Conservation (phyloP, 1,284 basidiomycete genomes). For the Cerrena zonata region DNA sequence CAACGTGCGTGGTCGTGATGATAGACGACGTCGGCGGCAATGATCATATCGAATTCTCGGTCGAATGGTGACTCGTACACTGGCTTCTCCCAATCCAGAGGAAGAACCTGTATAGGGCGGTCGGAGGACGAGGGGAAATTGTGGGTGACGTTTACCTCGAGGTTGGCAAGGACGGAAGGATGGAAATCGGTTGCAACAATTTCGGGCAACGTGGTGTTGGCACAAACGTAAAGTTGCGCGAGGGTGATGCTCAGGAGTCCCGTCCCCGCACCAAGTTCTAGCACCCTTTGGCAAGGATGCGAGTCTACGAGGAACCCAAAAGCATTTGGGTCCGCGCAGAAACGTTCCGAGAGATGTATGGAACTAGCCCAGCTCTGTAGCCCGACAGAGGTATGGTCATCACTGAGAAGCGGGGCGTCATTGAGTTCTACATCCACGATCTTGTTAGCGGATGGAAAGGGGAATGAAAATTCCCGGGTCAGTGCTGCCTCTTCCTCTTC, state of each 20-base stretch:
- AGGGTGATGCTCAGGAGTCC: conserved; percentile 74
- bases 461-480: conserved; percentile 51
- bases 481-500: conserved; percentile 37
- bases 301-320: conserved; percentile 35
- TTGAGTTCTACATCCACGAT: conserved; percentile 58
- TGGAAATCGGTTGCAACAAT: conserved; percentile 80
- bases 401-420: conserved; percentile 64
- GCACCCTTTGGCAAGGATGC: conserved; percentile 38
- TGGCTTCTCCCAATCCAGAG: conserved; percentile 70
- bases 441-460: conserved; percentile 9
- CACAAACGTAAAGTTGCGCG: conserved; percentile 41
- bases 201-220: not conserved
- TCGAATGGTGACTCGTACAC: conserved; percentile 30
- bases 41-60: conserved; percentile 46
- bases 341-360: conserved; percentile 68
- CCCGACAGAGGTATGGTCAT: conserved; percentile 79
- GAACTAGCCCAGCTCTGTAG: conserved; percentile 85
- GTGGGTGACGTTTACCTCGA: conserved; percentile 53
- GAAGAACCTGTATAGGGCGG: conserved; percentile 35
- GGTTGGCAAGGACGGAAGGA: conserved; percentile 69
- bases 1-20: conserved; percentile 59
- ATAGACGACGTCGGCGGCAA: conserved; percentile 68
- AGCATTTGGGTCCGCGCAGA: conserved; percentile 50
- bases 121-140: conserved; percentile 41
- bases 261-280: conserved; percentile 86